A percentile compares a stretch with the other conserved stretches of the same genome.
These are phyloP conservation scores for Quercus glauca DNA, from an alignment of 306 rosid species.

Conservation along the genomic window DNA sequence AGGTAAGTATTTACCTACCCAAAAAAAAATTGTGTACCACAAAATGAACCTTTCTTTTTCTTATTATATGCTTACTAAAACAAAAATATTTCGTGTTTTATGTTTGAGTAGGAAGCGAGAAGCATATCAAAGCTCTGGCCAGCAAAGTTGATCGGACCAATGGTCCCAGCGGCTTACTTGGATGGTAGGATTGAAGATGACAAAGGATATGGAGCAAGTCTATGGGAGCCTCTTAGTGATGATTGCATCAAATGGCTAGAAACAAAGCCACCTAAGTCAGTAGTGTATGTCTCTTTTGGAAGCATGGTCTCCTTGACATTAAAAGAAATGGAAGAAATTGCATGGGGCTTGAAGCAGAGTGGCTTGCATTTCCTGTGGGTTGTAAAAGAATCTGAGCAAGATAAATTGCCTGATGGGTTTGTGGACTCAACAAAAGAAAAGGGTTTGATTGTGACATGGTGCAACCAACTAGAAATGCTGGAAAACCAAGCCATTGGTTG, in stretches of 20 bases:
- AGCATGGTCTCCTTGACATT: constrained; percentile 47
- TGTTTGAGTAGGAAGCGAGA: constrained; percentile 23
- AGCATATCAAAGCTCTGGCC: constrained; percentile 30
- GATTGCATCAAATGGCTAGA: constrained; percentile 42
- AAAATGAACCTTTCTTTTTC: no score
- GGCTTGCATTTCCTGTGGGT: constrained; percentile 42
- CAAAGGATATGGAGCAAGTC: constrained; percentile 49
- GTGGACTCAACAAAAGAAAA: constrained; percentile 25
- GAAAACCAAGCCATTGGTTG: constrained; percentile 48
- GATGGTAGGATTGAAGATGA: constrained; percentile 47
- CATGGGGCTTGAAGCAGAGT: constrained; percentile 39
- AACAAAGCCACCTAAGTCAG: constrained; percentile 35
- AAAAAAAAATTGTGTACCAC: no score
- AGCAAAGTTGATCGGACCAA: constrained; percentile 48
- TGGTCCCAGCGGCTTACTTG: constrained; percentile 47
- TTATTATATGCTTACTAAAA: no score
- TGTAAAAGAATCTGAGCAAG: constrained; percentile 38
- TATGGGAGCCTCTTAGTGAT: constrained; percentile 44
- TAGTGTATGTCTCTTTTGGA: constrained; percentile 46
- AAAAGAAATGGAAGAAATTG: constrained; percentile 36
- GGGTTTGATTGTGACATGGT: constrained; percentile 45
- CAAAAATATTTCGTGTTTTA: neutral
- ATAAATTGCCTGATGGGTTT: constrained; percentile 35
- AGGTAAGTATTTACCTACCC: no score
- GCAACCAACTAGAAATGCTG: constrained; percentile 59